Conservation (phyloP, 495 filamentous ascomycete species). For the Halenospora varia region DNA sequence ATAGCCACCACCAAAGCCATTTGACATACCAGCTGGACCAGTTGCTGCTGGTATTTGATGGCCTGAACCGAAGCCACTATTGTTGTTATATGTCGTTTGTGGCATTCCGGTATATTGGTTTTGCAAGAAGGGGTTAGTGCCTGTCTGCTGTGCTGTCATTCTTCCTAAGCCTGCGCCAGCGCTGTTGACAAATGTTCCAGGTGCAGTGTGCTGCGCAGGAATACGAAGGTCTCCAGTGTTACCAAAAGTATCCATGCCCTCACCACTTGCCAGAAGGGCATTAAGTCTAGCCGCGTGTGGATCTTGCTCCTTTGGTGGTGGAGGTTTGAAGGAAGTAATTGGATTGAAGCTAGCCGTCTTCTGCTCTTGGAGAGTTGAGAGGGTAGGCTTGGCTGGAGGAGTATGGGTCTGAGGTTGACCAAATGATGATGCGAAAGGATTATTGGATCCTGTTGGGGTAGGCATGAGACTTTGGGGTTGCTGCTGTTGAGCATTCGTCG, state of each 20-base stretch:
- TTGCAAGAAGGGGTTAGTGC: slow-evolving; percentile 86
- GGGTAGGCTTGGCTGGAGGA: slow-evolving; percentile 53
- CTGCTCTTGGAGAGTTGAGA: slow-evolving; percentile 69
- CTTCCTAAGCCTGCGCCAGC: slow-evolving; percentile 72
- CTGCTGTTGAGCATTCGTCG: slow-evolving; percentile 39
- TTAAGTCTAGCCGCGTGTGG: slow-evolving; percentile 87
- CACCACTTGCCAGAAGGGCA: slow-evolving; percentile 78
- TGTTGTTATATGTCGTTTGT: slow-evolving; percentile 43
- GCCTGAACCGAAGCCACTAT: slow-evolving; percentile 10
- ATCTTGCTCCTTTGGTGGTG: slow-evolving; percentile 53
- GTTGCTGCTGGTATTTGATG: slow-evolving; percentile 72
- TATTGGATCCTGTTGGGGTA: slow-evolving; percentile 87
- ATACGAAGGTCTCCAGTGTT: slow-evolving; percentile 94
- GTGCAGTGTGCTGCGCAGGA: slow-evolving; percentile 93
- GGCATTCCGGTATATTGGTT: slow-evolving; percentile 81
- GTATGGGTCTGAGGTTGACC: slow-evolving; percentile 47
- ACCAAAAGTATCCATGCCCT: slow-evolving; percentile 95
- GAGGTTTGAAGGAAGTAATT: slow-evolving; percentile 24
- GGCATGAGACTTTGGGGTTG: slow-evolving; percentile 44
- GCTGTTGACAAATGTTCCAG: slow-evolving; percentile 94
- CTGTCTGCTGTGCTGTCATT: slow-evolving; percentile 68
- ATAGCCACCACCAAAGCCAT: slow-evolving; percentile 24
- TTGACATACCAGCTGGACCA: slow-evolving; percentile 57
- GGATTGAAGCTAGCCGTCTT: slow-evolving; percentile 48
- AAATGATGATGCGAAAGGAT: slow-evolving; percentile 71